Base-by-base conservation (phyloP, 2,329 filamentous ascomycete genomes). In the Aspergillus cejpii region DNA sequence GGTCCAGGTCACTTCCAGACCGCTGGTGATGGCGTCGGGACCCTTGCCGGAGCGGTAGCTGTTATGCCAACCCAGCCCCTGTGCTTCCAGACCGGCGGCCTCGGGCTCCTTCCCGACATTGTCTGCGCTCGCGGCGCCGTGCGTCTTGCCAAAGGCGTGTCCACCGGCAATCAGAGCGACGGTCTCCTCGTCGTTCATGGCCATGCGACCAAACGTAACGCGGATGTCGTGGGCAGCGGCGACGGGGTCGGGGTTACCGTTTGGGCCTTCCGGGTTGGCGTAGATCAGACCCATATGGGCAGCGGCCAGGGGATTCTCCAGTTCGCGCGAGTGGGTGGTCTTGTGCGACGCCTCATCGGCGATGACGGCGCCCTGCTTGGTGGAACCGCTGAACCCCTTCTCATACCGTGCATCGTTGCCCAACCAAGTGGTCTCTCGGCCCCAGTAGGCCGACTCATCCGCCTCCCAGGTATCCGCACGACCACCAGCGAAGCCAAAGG, bases 121-220 rank as follows among this genome's bases (percentile, higher is more conserved):
- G 51, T 77, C 75, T 14, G 75, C 69, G 12, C 79, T 71, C 45
- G 70, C 84, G 24, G 85, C 85, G 56, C 85, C 85, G 67, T 90
- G 85, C 0, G 84, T 87, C 78, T 90, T 90, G 58, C 85, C 85
- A 56, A 90, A 87, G 20, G 80, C 76, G 73, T 90, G 85, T 29
- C 85, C 85, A 60, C 85, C 85, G 29, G 82, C 82, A 61, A 90
- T 89, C 37, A 90, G 71, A 11, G 85, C 85, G 43, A 86, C 85
- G 0, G 85, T 90, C 74, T 90, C 85, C 68, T 86, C 81, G 61
- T 89, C 84, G 61, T 86, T 80, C 85, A 90, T 89, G 50, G 81
- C 85, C 85, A 90, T 89, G 64, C 84, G 84, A 51, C 74, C 75
- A 56, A 89, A 90, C 14, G 85, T 87, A 47, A 74, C 76, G 52